Evolutionary conservation across 164 flowering plant species (phyloP).

Genomic region (Annona squamosa): DNA sequence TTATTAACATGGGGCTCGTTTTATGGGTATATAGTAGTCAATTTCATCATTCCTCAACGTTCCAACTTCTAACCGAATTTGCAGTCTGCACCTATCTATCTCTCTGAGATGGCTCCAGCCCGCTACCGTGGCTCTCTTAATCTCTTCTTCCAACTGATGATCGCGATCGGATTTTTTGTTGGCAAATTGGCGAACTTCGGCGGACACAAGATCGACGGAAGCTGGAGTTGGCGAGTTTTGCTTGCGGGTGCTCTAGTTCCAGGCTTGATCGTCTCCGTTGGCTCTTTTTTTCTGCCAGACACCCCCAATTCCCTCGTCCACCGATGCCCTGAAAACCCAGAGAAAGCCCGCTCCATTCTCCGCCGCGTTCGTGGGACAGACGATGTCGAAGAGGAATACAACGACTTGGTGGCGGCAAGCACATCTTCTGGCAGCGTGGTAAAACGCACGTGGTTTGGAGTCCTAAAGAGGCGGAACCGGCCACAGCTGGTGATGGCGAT

Average conservation of each 20-base stretch:
- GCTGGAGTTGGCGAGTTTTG: conserved; percentile 6
- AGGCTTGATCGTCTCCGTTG: conserved; percentile 11
- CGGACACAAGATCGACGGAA: conserved; percentile 10
- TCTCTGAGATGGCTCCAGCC: conserved; percentile 17
- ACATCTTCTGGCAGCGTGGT: conserved; percentile 2
- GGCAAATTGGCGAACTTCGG: conserved; percentile 12
- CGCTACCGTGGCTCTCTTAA: conserved; percentile 5
- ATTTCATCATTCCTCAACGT: too few species aligned
- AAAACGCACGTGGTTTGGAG: conserved; percentile 8
- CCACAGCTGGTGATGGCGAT: conserved; percentile 13
- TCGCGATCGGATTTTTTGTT: conserved; percentile 11
- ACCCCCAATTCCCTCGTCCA: conserved; percentile 14
- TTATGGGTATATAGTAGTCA: neutral
- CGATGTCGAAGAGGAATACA: conserved; percentile 7
- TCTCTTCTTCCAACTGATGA: conserved; percentile 10
- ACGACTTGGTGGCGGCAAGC: conserved; percentile 7
- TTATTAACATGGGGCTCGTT: neutral
- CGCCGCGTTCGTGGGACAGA: conserved; percentile 5
- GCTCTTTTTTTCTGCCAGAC: conserved; percentile 11
- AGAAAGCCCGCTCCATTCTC: conserved; percentile 6
- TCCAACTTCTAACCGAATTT: too few species aligned
- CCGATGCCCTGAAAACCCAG: neutral
- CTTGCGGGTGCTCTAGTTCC: conserved; percentile 11
- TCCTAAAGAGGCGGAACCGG: conserved; percentile 9
- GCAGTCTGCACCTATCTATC: conserved; percentile 10